Evolutionary conservation across 768 basidiomycete genomes (phyloP), one percentile per base, ranked within the genome.

Genomic region (Tulasnella calospora): DNA sequence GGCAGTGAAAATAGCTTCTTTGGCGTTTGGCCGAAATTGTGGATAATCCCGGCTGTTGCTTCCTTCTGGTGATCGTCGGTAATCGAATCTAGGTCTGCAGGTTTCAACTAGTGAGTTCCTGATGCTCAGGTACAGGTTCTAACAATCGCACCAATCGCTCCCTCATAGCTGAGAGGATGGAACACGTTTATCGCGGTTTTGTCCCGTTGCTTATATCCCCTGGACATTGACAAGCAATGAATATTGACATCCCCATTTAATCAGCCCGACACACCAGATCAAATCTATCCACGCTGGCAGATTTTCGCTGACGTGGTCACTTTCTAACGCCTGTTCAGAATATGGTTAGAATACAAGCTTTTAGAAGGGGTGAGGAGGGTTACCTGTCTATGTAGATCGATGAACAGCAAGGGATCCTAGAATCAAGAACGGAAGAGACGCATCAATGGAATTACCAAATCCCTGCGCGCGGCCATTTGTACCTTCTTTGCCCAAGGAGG

Each of bases 11-110:
- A 98, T 10, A 98, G 88, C 82, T 94, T 95, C 36, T 91, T 88
- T 13, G 96, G 96, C 0, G 96, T 97, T 85, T 97, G 95, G 19
- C 96, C 96, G 81, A 98, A 98, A 80, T 97, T 97, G 83, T 97
- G 95, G 72, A 98, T 96, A 78, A 96, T 97, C 1, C 95, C 95
- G 27, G 96, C 93, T 9, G 94, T 95, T 0, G 96, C 96, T 82
- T 95, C 94, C 46, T 93, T 89, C 85, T 98, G 94, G 10, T 94
- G 86, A 70, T 94, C 91, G 82, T 98, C 93, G 7, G 89, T 89
- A 76, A 98, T 97, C 4, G 88, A 84, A 83, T 98, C 96, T 33
- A 98, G 85, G 83, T 98, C 96, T 93, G 74, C 4, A 23, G 33
- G 3, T 10, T 17, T 35, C 41, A 10, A 76, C 35, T 21, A 30